Base-by-base conservation (phyloP, 78 protist species). In the Dictyostelium firmibasis region DNA sequence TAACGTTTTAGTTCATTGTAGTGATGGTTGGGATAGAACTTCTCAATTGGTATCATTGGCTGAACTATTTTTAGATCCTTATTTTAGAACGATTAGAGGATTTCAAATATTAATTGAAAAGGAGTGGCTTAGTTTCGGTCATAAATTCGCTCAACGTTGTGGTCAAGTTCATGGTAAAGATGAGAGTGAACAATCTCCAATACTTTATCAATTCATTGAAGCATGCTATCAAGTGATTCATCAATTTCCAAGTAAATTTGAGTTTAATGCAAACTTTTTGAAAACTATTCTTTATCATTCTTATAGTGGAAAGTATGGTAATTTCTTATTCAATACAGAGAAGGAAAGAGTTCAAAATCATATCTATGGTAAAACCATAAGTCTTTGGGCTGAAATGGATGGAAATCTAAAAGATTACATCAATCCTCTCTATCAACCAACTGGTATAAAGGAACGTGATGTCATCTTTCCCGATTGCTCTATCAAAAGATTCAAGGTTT, bases 11-110 rank as follows among this genome's bases (percentile, higher is more conserved):
- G 98, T 98, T 6, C 99, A 99, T 85, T 98, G 99, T 88, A 74
- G 98, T 11, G 99, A 99, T 78, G 99, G 99, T 0, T 99, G 99
- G 99, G 99, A 99, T 91, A 92, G 99, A 53, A 99, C 99, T 2
- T 31, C 99, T 43, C 98, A 97, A 84, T 20, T 92, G 31, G 67
- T 64, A 8, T n/a, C 98, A 1, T 81, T 97, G 13, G 96, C 98
- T 18, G 81, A 89, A 74, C 79, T 98, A 4, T 14, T 97, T 6
- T 53, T 98, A 41, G 99, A 98, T 67, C 98, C 98, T 0, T 98
- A 86, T 86, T 98, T 78, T 86, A 97, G 99, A 41, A 98, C 99
- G 4, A 20, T 97, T 9, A 41, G 96, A 8, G 99, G 99, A 27
- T 98, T 97, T 89, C 93, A 79, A 25, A 97, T 94, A 1, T 77